Percentiles rank a stretch among this genome's conserved stretches.
Conservation (phyloP, 371 early-diverging fungal genomes). For the Encephalitozoon intestinalis region DNA sequence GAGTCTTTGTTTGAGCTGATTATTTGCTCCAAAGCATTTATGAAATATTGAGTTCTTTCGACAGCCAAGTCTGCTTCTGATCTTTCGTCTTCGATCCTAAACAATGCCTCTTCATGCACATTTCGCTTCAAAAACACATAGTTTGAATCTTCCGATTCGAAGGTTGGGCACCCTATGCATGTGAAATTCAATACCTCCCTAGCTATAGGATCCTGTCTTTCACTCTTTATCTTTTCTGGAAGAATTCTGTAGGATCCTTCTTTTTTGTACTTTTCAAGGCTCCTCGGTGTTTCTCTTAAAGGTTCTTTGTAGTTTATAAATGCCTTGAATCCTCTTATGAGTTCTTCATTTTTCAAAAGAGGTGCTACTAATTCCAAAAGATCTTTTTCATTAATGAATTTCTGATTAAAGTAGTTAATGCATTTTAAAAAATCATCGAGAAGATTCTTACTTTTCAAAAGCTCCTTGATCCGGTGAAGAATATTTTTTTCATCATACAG, state of each 20-base stretch:
- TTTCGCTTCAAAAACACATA: slow-evolving; percentile 85
- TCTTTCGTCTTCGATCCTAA: slow-evolving; percentile 87
- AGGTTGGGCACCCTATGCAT: slow-evolving; percentile 83
- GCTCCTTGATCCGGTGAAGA: slow-evolving; percentile 53
- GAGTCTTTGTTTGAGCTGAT: slow-evolving; percentile 50
- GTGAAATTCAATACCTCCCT: slow-evolving; percentile 85
- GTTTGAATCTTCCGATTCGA: slow-evolving; percentile 80
- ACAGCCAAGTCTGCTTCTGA: slow-evolving; percentile 94
- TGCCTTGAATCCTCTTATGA: slow-evolving; percentile 81
- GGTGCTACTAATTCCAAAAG: slow-evolving; percentile 71
- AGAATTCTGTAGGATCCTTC: slow-evolving; percentile 56
- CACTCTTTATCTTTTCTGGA: slow-evolving; percentile 49
- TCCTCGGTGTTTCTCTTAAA: slow-evolving; percentile 21
- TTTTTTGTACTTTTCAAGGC: slow-evolving; percentile 1
- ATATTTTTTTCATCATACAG: slow-evolving; percentile 15
- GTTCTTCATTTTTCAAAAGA: slow-evolving; percentile 68
- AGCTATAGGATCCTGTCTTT: slow-evolving; percentile 73
- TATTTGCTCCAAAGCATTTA: slow-evolving; percentile 77
- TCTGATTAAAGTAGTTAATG: slow-evolving; percentile 83
- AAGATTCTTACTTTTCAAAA: slow-evolving; percentile 68
- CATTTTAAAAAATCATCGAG: slow-evolving; percentile 91
- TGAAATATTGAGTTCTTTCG: slow-evolving; percentile 77
- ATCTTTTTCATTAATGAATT: slow-evolving; percentile 72
- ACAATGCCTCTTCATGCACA: slow-evolving; percentile 81
- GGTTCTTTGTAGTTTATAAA: slow-evolving; percentile 77